Base-by-base conservation (phyloP, 2,329 filamentous ascomycete species). In the Xylogone sp. region DNA sequence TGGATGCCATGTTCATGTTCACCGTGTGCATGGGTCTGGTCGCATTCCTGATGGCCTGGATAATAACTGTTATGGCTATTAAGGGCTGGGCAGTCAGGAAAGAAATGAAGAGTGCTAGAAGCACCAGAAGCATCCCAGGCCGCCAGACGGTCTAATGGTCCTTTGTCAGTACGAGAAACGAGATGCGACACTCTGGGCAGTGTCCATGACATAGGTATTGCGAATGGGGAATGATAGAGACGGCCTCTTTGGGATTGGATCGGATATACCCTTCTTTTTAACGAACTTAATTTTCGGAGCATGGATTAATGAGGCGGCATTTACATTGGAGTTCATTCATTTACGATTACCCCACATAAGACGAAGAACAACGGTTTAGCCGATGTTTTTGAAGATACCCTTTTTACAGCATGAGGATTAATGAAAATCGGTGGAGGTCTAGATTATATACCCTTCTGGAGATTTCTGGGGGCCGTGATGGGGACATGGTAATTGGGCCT, bases 1-100 rank as follows among this genome's bases (percentile, higher is more conserved):
- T 96, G 16, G 88, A 96, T 64, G 89, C 89, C 56, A 97, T 96
- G 91, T 94, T 96, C 69, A 82, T 90, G 55, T 96, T 96, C 70
- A 96, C 90, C 0, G 81, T 96, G 29, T 88, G 84, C 9, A 88
- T 95, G 81, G 93, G 92, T 2, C 67, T 95, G 6, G 88, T 90
- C 1, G 87, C 86, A 2, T 76, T 96, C 47, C 69, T 96, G 48
- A 93, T 97, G 88, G 85, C 91, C 0, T 96, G 89, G 84, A 80
- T 87, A 49, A 79, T 95, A 19, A 64, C 91, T 22, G 74, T 88
- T 10, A 81, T 97, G 53, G 87, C 90, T 21, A 71, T 96, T 65
- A 97, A 96, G 71, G 92, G 91, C 21, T 96, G 90, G 90, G 90
- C 90, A 3, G 70, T 82, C 16, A 73, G 71, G 62, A 73, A 67